These are phyloP conservation scores for Coemansia asiatica DNA, from an alignment of 192 early-diverging fungal species.

Conservation along the genomic window DNA sequence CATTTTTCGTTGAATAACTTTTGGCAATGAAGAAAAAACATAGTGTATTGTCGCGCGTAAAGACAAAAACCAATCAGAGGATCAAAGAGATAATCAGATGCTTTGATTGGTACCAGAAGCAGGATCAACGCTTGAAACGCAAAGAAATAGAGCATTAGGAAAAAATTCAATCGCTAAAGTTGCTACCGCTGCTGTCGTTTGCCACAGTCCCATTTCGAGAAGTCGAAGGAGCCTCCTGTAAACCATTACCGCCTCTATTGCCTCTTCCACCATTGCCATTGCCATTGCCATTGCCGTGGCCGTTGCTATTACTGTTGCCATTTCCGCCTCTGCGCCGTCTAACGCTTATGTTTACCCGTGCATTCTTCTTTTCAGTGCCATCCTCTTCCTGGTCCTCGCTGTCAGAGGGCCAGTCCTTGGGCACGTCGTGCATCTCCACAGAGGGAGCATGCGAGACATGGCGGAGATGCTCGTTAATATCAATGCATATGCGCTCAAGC, in stretches of 20 bases:
- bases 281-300: not conserved
- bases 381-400: slow-evolving; percentile 14
- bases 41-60: not conserved
- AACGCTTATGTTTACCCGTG: not conserved
- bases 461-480: slow-evolving; percentile 64
- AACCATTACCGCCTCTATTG: not conserved
- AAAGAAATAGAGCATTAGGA: not conserved
- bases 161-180: slow-evolving; percentile 19
- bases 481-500: slow-evolving; percentile 69
- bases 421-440: slow-evolving; percentile 82
- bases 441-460: slow-evolving; percentile 65
- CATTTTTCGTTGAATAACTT: too few relatives aligned
- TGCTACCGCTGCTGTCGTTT: slow-evolving; percentile 17
- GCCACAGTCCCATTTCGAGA: not conserved
- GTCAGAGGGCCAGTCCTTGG: slow-evolving; percentile 52
- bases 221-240: not conserved
- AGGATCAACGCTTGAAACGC: not conserved
- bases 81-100: not conserved
- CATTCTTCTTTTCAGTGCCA: slow-evolving; percentile 3
- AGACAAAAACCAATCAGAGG: not conserved
- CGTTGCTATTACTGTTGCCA: not conserved
- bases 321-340: slow-evolving; percentile 7
- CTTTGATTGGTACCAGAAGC: not conserved
- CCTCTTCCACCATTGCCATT: not conserved
- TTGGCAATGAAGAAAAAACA: not conserved